A percentile compares a stretch with the other conserved stretches of the same genome.
Conservation (phyloP, 108 stramenopile species). For the Nannochloropsis granulata region DNA sequence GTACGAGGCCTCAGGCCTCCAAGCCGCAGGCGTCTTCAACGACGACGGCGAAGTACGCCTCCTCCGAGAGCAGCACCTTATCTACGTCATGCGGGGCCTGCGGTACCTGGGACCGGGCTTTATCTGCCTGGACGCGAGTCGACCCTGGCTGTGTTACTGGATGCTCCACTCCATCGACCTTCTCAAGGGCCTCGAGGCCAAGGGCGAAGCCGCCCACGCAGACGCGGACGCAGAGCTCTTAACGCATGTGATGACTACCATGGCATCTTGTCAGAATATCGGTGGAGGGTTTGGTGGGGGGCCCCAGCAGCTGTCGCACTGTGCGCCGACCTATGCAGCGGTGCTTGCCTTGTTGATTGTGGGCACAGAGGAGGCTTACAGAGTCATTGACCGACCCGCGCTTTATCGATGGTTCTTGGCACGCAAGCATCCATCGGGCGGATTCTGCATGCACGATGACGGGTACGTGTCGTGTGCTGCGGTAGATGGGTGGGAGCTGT, state of each 20-base stretch:
- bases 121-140: constrained; percentile 73
- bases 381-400: constrained; percentile 23
- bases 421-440: constrained; percentile 41
- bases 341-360: constrained; percentile 32
- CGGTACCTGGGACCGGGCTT: constrained; percentile 41
- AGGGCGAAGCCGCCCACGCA: neutral
- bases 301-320: constrained; percentile 72
- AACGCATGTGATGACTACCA: constrained; percentile 46
- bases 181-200: constrained; percentile 40
- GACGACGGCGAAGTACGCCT: constrained; percentile 15
- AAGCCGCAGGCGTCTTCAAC: neutral
- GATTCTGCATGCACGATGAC: constrained; percentile 87
- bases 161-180: constrained; percentile 77
- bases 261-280: constrained; percentile 41
- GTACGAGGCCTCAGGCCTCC: neutral
- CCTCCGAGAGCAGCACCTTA: constrained; percentile 32
- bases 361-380: constrained; percentile 26
- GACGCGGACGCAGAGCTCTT: neutral
- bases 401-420: constrained; percentile 39
- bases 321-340: constrained; percentile 85
- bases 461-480: constrained; percentile 18
- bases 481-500: too few relatives aligned
- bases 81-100: constrained; percentile 38
- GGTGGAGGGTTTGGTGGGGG: constrained; percentile 92
- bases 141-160: constrained; percentile 95